phyloP scores from a whole-genome alignment of 176 grass and related monocot species.

The Tillandsia leiboldiana region DNA sequence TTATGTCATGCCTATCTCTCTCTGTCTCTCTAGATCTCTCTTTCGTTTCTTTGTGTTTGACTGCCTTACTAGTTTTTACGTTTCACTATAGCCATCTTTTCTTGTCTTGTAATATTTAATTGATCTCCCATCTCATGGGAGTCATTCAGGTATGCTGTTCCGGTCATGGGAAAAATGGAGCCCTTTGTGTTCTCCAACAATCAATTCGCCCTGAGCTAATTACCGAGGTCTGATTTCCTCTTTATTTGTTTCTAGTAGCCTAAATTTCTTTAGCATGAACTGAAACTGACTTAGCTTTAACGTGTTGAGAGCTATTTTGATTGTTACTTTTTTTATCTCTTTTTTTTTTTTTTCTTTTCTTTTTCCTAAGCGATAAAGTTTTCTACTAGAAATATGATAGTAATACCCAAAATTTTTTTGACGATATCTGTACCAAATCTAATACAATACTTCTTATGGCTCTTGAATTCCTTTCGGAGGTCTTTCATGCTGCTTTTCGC shows the following conservation, averaged over 20 bases:
- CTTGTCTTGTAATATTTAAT: not conserved
- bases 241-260: not conserved
- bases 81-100: not conserved
- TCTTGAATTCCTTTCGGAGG: no score
- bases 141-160: constrained; percentile 84
- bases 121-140: not conserved
- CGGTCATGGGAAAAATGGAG: constrained; percentile 94
- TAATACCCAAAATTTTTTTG: no score
- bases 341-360: constrained; percentile 5
- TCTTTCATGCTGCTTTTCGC: no score
- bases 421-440: not conserved
- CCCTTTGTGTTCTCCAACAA: constrained; percentile 84
- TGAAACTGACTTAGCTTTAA: no score
- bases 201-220: constrained; percentile 93
- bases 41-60: no score
- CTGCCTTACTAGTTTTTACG: no score
- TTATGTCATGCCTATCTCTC: no score
- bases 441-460: no score
- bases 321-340: not conserved
- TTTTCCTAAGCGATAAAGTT: not conserved
- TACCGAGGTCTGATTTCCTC: constrained; percentile 48
- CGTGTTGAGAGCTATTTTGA: no score
- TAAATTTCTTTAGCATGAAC: no score
- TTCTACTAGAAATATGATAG: no score
- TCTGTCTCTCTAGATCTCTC: no score